phyloP scores from a whole-genome alignment of 2,329 filamentous ascomycete genomes.

The Monosporascus sp. region DNA sequence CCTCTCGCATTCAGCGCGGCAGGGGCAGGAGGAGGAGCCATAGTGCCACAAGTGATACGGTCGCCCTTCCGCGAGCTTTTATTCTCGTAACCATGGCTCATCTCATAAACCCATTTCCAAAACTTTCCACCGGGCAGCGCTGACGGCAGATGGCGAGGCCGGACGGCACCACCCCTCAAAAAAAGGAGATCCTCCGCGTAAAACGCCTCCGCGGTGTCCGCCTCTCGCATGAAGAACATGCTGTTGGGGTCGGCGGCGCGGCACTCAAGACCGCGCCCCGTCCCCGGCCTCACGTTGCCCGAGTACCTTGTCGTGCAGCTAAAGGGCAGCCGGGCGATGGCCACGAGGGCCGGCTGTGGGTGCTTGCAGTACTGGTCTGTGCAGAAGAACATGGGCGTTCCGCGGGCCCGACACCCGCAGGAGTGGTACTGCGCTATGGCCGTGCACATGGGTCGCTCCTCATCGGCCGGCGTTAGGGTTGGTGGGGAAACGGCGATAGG shows the following conservation, averaged over 20 bases:
- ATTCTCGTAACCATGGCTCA: too few species aligned
- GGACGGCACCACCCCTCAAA: neutral
- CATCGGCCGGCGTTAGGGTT: neutral
- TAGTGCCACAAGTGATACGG: too few species aligned
- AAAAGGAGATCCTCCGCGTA: neutral
- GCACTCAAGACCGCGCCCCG: neutral
- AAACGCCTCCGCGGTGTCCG: neutral
- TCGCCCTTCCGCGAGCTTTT: too few species aligned
- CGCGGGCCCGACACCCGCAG: neutral
- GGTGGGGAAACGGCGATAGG: too few species aligned
- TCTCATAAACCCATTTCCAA: too few species aligned
- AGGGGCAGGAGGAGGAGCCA: too few species aligned
- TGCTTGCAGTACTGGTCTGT: neutral
- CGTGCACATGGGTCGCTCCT: neutral
- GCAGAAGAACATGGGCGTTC: neutral
- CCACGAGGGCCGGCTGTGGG: neutral
- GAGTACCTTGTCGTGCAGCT: neutral
- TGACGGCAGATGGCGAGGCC: neutral
- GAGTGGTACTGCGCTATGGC: neutral
- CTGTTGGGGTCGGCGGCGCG: neutral
- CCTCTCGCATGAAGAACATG: neutral
- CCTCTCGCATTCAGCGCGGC: too few species aligned
- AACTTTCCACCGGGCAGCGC: too few species aligned
- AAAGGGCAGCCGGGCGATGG: neutral
- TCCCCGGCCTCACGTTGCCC: neutral